phyloP scores from a whole-genome alignment of 306 rosid species.

The Hippophae rhamnoides region DNA sequence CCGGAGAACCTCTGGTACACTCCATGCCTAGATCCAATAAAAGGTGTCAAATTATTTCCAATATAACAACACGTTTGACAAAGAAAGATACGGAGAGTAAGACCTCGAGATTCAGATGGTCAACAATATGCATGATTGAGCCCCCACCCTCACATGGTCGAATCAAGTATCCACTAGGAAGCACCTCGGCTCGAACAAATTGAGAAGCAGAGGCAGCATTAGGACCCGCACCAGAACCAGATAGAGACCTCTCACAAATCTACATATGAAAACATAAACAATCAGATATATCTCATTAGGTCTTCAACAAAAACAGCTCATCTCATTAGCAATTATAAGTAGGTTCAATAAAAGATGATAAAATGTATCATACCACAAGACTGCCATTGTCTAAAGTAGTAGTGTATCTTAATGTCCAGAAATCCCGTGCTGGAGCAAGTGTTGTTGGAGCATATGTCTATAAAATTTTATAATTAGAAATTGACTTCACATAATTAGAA shows the following conservation, averaged over 20 bases:
- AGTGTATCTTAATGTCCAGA: slow-evolving; percentile 97
- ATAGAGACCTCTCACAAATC: slow-evolving; percentile 91
- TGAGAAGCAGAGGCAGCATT: slow-evolving; percentile 63
- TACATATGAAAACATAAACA: slow-evolving; percentile 14
- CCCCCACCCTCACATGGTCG: slow-evolving; percentile 97
- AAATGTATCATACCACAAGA: slow-evolving; percentile 55
- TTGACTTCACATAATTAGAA: too few relatives aligned
- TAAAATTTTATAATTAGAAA: slow-evolving; percentile 3
- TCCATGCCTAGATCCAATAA: slow-evolving; percentile 51
- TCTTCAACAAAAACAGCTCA: too few relatives aligned
- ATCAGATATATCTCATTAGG: too few relatives aligned
- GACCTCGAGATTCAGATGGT: slow-evolving; percentile 83
- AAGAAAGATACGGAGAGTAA: neutral
- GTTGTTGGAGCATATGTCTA: slow-evolving; percentile 93
- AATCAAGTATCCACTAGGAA: slow-evolving; percentile 86
- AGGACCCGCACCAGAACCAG: slow-evolving; percentile 79
- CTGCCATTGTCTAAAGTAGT: slow-evolving; percentile 78
- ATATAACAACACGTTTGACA: neutral
- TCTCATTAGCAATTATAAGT: too few relatives aligned
- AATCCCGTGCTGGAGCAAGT: slow-evolving; percentile 95
- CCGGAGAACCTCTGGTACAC: slow-evolving; percentile 94
- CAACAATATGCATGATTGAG: slow-evolving; percentile 88
- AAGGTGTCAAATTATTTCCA: too few relatives aligned
- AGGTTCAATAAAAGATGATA: too few relatives aligned
- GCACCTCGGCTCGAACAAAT: slow-evolving; percentile 86